Evolutionary conservation across 305 asterid genomes (phyloP), one percentile per base, ranked within the genome.

Genomic region (Caryopteris hybrid): DNA sequence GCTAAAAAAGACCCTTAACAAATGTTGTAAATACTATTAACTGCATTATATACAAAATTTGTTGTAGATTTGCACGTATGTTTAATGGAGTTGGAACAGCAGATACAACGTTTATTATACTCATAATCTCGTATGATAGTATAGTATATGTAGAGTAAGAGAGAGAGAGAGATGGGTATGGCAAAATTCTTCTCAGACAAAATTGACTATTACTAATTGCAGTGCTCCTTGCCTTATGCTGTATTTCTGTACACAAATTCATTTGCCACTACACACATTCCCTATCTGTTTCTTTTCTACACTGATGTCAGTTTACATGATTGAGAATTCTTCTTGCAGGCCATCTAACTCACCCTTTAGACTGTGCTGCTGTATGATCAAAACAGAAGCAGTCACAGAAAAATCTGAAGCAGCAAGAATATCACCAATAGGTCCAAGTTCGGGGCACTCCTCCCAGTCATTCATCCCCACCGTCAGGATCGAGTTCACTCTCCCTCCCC

Each of bases 371-470:
- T 93, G 99, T 48, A 93, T 84, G 62, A 93, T 61, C 85, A 90
- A 77, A 55, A 93, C 97, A 8, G 97, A 90, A 1, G 99, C 86
- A 0, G 92, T 83, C 16, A 69, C 64, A 0, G 97, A 90, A 69
- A 82, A 92, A 73, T 90, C 97, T 0, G 97, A 80, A 56, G 97
- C 95, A 0, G 99, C 84, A 11, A 88, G 90, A 67, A 93, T 93
- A 65, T 93, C 97, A 1, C 96, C 97, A 2, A 93, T 85, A 0
- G 96, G 96, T 8, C 99, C 99, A 3, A 93, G 86, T 70, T 93
- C 99, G 8, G 99, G 97, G 70, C 97, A 93, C 72, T 93, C 97
- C 64, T 93, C 96, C 97, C 97, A 90, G 55, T 93, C 99, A 22
- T 84, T 93, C 99, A 93, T 93, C 68, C 99, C 99, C 22, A 85